phyloP scores from a whole-genome alignment of 164 flowering plant genomes.

The Magnolia officinalis region DNA sequence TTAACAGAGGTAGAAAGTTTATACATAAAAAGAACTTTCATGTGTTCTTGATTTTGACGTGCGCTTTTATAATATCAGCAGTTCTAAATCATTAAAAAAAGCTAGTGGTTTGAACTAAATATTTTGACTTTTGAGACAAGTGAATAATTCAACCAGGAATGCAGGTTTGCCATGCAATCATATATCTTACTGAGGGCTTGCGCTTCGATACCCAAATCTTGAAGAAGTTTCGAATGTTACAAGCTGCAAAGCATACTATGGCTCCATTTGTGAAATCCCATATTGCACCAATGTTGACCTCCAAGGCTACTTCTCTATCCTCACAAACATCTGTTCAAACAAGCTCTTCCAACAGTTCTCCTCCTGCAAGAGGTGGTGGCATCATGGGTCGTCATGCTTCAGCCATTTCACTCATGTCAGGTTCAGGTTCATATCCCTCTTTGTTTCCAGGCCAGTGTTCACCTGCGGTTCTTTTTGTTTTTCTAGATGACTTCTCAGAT shows the following conservation, averaged over 20 bases:
- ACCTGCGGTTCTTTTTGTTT: constrained; percentile 75
- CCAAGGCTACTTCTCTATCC: constrained; percentile 39
- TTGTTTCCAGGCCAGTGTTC: constrained; percentile 87
- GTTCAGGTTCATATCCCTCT: constrained; percentile 70
- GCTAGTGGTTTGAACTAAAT: no score
- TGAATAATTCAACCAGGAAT: constrained; percentile 26
- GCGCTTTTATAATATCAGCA: not conserved
- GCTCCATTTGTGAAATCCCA: constrained; percentile 57
- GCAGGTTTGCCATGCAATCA: constrained; percentile 94
- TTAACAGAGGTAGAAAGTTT: no score
- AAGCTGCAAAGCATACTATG: constrained; percentile 74
- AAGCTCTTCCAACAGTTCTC: constrained; percentile 32
- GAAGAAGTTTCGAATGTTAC: constrained; percentile 71
- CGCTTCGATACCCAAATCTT: constrained; percentile 61
- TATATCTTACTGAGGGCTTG: constrained; percentile 78
- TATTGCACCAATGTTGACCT: constrained; percentile 28
- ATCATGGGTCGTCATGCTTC: constrained; percentile 48
- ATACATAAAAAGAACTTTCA: no score
- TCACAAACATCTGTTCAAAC: constrained; percentile 27
- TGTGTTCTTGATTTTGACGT: constrained; percentile 5
- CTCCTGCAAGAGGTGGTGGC: constrained; percentile 58
- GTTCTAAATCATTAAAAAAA: not conserved
- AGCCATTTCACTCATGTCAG: constrained; percentile 65
- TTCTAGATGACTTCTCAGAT: constrained; percentile 74
- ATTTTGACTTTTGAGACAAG: no score